Percentiles rank a stretch among this genome's conserved stretches.
phyloP scores from a whole-genome alignment of 2,329 filamentous ascomycete species.

The Colletotrichum sp. region DNA sequence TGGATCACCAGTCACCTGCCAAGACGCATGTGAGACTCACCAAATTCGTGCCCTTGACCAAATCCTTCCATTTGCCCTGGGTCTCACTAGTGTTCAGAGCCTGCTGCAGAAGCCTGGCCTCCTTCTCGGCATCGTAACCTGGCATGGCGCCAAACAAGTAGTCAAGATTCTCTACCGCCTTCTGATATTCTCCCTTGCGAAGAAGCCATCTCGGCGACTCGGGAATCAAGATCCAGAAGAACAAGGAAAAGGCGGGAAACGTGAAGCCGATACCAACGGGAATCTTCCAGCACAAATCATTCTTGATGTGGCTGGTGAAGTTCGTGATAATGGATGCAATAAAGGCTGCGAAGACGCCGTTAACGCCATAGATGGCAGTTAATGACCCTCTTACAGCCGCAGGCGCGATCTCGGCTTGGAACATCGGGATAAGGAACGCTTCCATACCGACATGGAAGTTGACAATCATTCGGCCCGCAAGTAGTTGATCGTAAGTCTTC shows the following conservation, averaged over 20 bases:
- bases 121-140: conserved; percentile 21
- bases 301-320: conserved; percentile 20
- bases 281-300: conserved; percentile 24
- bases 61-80: conserved; percentile 7
- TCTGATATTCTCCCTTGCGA: conserved; percentile 18
- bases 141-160: conserved; percentile 21
- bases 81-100: conserved; percentile 11
- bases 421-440: conserved; percentile 24
- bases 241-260: conserved; percentile 19
- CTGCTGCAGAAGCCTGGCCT: conserved; percentile 15
- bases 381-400: conserved; percentile 23
- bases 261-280: conserved; percentile 22
- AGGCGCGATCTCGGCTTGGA: conserved; percentile 26
- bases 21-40: not conserved
- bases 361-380: conserved; percentile 22
- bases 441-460: conserved; percentile 25
- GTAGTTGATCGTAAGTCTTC: conserved; percentile 10
- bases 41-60: conserved; percentile 13
- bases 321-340: conserved; percentile 25
- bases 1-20: rapidly evolving
- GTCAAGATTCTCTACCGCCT: conserved; percentile 17
- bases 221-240: conserved; percentile 23
- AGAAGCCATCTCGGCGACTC: conserved; percentile 34
- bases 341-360: conserved; percentile 24
- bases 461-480: conserved; percentile 23